Percentiles rank a stretch among this genome's conserved stretches.
phyloP scores from a whole-genome alignment of 441 rosid genomes.

The Euphorbia corollata region DNA sequence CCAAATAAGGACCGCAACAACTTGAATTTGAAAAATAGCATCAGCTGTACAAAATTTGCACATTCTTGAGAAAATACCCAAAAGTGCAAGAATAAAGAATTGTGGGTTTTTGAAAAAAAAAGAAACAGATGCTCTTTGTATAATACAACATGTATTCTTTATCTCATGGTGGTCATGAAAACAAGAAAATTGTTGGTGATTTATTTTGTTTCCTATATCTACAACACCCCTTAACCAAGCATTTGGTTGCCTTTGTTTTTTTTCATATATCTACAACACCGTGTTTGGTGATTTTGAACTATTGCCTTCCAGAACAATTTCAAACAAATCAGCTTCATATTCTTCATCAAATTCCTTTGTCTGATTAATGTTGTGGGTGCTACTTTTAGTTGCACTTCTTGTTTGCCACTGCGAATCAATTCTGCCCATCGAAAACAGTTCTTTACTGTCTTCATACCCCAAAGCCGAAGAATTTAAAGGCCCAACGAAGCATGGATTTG shows the following conservation, averaged over 20 bases:
- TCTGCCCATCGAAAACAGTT: constrained; percentile 92
- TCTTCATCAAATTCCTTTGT: constrained; percentile 65
- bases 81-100: constrained; percentile 11
- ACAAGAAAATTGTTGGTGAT: constrained; percentile 15
- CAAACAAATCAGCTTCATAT: constrained; percentile 86
- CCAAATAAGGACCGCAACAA: background rate
- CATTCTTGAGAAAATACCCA: constrained; percentile 5
- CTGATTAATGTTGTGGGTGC: constrained; percentile 15
- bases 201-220: constrained; percentile 7
- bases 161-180: constrained; percentile 9
- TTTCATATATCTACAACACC: constrained; percentile 22
- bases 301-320: constrained; percentile 55
- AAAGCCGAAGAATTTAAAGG: constrained; percentile 45
- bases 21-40: background rate
- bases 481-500: constrained; percentile 63
- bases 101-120: background rate
- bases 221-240: no score
- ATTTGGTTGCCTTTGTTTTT: no score
- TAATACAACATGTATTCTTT: constrained; percentile 8
- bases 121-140: constrained; percentile 11
- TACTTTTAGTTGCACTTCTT: constrained; percentile 35
- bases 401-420: constrained; percentile 73
- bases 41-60: constrained; percentile 11
- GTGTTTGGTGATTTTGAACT: constrained; percentile 38
- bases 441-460: constrained; percentile 67